phyloP scores from a whole-genome alignment of 805 yeast genomes.

The Tetrapisispora iriomotensis region DNA sequence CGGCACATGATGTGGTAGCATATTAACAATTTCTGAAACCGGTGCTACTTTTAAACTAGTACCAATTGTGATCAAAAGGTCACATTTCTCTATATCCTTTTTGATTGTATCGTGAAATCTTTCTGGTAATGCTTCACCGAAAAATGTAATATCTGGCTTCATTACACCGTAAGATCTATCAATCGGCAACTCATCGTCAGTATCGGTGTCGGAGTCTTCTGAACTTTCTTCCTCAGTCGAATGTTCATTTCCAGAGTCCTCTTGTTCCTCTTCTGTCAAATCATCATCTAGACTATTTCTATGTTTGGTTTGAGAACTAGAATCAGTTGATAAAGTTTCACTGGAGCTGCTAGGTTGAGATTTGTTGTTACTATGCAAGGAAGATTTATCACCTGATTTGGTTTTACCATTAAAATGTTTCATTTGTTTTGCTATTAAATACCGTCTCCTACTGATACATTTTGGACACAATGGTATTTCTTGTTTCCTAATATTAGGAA shows the following conservation, averaged over 20 bases:
- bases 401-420: not conserved
- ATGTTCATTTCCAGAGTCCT: not conserved
- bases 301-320: too few relatives aligned
- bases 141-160: conserved; percentile 89
- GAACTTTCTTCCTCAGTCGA: too few relatives aligned
- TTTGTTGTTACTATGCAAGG: not conserved
- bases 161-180: conserved; percentile 62
- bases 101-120: conserved; percentile 50
- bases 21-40: conserved; percentile 76
- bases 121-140: conserved; percentile 75
- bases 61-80: conserved; percentile 74
- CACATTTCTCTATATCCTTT: conserved; percentile 60
- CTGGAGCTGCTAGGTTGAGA: not conserved
- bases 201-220: too few relatives aligned
- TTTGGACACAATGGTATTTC: conserved; percentile 65
- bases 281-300: too few relatives aligned
- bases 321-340: not conserved
- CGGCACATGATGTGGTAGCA: conserved; percentile 63
- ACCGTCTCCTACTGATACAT: conserved; percentile 41
- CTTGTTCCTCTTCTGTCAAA: not conserved
- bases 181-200: conserved; percentile 8
- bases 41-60: conserved; percentile 91
- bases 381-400: too few relatives aligned
- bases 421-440: conserved; percentile 8
- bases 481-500: conserved; percentile 44